These are phyloP conservation scores for Tetracladium setigerum DNA, from an alignment of 495 filamentous ascomycete species.

Conservation along the genomic window DNA sequence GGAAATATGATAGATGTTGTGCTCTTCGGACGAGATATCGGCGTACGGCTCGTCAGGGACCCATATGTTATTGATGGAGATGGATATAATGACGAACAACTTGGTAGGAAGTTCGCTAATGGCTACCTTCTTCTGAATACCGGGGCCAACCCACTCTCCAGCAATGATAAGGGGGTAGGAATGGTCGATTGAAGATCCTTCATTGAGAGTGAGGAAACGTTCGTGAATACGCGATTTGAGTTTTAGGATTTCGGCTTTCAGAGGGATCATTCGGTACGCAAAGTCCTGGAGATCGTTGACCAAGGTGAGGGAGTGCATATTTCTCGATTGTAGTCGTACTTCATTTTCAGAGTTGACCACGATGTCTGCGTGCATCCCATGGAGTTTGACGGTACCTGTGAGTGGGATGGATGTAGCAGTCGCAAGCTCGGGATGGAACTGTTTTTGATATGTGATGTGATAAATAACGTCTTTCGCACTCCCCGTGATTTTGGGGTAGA, in stretches of 20 bases:
- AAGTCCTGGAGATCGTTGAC: conserved; percentile 22
- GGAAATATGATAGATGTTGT: conserved; percentile 27
- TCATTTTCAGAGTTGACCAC: conserved; percentile 21
- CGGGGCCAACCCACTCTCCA: conserved; percentile 29
- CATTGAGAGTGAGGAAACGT: conserved; percentile 19
- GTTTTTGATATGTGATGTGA: neutral
- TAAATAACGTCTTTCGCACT: conserved; percentile 2
- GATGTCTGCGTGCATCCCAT: conserved; percentile 29
- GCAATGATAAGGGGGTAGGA: conserved; percentile 22
- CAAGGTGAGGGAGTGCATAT: conserved; percentile 9
- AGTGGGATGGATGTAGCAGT: conserved; percentile 11
- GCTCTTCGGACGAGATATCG: conserved; percentile 16
- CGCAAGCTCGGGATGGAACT: neutral
- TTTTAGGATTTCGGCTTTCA: conserved; percentile 3
- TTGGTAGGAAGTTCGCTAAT: conserved; percentile 16
- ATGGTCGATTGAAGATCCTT: conserved; percentile 4
- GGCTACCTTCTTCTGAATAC: conserved; percentile 27
- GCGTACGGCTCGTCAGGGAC: conserved; percentile 19
- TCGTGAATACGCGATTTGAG: conserved; percentile 4
- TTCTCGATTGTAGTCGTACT: conserved; percentile 25
- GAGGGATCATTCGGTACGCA: conserved; percentile 1
- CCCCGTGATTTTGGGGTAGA: conserved; percentile 12
- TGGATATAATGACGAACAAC: conserved; percentile 26
- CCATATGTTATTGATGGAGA: conserved; percentile 24
- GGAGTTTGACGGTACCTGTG: conserved; percentile 29